Evolutionary conservation across 176 grass and related monocot genomes (phyloP), one percentile per base, ranked within the genome.

Genomic region (Cocos nucifera): DNA sequence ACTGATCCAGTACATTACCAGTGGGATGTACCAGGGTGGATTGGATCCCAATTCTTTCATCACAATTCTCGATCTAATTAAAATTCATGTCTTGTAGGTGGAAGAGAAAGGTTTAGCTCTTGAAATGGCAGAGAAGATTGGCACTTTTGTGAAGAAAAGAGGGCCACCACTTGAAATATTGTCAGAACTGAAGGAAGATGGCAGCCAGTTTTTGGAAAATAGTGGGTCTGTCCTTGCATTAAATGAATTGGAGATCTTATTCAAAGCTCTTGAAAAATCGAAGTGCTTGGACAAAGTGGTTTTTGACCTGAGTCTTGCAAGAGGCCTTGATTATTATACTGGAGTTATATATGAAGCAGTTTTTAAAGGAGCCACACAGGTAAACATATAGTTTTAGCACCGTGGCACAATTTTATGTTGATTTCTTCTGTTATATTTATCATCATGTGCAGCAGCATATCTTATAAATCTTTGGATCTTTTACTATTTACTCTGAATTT

Each of bases 321-420:
- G 94, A 80, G 94, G 88, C 53, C 87, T 98, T 35, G 88, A 98
- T 73, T 98, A 98, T 64, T 98, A 92, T 58, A 98, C 88, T n/a
- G 94, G 94, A 44, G 94, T 98, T 49, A 93, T 98, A 73, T 98
- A 85, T 58, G 94, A 98, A 78, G 94, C 94, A 55, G 84, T 98
- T 68, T 89, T 98, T 74, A 93, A 98, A 79, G 88, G 85, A n/a
- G 24, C 79, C 18, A 79, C 85, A 39, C 94, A 98, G 88, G 88
- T 98, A 30, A 59, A 67, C 21, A 71, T 35, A 4, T 65, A 65
- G 27, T 17, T 69, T 24, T 57, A 44, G 35, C 10, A 44, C 10
- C 9, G 2, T 44, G 35, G 35, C 35, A 44, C 6, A 12, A 44
- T 44, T 44, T 44, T 44, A 44, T 12, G 35, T 44, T 44, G 35